A percentile compares a stretch with the other conserved stretches of the same genome.
These are phyloP conservation scores for Pseudogymnoascus sp. DNA, from an alignment of 2,329 filamentous ascomycete species.

Conservation along the genomic window DNA sequence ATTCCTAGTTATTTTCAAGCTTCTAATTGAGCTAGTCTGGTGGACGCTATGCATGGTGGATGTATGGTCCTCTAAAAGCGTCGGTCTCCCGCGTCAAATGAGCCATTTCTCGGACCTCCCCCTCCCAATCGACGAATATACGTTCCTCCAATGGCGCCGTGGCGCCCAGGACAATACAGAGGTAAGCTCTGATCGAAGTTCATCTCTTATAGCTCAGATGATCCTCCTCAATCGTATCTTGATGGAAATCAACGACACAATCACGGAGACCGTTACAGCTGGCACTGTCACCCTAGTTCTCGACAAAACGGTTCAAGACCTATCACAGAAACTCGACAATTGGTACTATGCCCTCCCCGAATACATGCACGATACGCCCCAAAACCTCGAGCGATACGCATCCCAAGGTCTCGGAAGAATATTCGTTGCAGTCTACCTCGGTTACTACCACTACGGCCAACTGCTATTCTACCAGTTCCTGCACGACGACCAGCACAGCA, in stretches of 20 bases:
- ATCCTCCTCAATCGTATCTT: constrained; percentile 34
- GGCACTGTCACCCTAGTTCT: constrained; percentile 19
- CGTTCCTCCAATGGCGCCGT: constrained; percentile 11
- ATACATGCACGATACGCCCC: constrained; percentile 31
- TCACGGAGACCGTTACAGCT: constrained; percentile 27
- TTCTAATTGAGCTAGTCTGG: constrained; percentile 18
- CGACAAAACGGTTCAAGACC: constrained; percentile 21
- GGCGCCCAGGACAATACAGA: background rate
- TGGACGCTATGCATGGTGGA: constrained; percentile 22
- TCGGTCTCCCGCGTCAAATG: constrained; percentile 19
- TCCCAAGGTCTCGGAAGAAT: constrained; percentile 34
- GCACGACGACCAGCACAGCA: constrained; percentile 24
- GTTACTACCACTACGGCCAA: constrained; percentile 40
- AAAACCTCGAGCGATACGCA: constrained; percentile 34
- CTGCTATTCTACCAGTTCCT: constrained; percentile 43
- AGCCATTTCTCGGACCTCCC: constrained; percentile 14
- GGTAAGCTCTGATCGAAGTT: background rate
- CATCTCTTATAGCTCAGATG: constrained; percentile 30
- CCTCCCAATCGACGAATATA: constrained; percentile 18
- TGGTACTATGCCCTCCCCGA: constrained; percentile 32
- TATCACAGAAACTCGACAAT: constrained; percentile 30
- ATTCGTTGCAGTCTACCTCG: constrained; percentile 39
- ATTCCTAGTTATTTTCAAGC: background rate
- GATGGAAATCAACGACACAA: constrained; percentile 34
- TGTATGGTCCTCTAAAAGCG: constrained; percentile 20